Percentiles rank a stretch among this genome's conserved stretches.
Evolutionary conservation across 306 rosid genomes (phyloP).

Genomic region (Castanea sativa): DNA sequence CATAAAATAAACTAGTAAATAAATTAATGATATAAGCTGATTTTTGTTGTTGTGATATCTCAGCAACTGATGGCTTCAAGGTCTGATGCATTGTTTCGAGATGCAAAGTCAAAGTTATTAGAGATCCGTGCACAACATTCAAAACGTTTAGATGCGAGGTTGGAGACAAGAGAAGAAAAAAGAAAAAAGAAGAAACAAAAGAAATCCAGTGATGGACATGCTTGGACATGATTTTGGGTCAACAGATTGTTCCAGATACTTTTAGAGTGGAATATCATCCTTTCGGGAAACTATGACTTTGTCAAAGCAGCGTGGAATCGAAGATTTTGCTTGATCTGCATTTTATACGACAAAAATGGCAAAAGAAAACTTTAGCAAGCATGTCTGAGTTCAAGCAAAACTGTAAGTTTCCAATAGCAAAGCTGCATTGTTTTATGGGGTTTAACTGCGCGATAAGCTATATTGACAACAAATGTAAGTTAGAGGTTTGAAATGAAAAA

Average conservation of each 20-base stretch:
- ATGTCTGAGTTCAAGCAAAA: not conserved
- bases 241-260: conserved; percentile 14
- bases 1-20: not conserved
- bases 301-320: not conserved
- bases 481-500: too few relatives aligned
- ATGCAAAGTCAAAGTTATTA: conserved; percentile 67
- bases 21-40: not conserved
- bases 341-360: not conserved
- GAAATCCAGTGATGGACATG: conserved; percentile 22
- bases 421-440: too few relatives aligned
- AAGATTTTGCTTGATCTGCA: not conserved
- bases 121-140: conserved; percentile 77
- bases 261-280: not conserved
- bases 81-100: conserved; percentile 74
- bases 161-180: conserved; percentile 50
- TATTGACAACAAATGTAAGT: too few relatives aligned
- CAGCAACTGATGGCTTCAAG: conserved; percentile 86
- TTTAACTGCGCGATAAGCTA: too few relatives aligned
- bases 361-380: not conserved
- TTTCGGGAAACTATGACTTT: not conserved
- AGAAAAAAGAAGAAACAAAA: conserved; percentile 53
- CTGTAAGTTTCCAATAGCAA: too few relatives aligned
- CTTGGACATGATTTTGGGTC: conserved; percentile 13
- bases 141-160: conserved; percentile 56
- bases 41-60: conserved; percentile 28